Percentiles rank a stretch among this genome's conserved stretches.
phyloP scores from a whole-genome alignment of 495 filamentous ascomycete species.

The Durotheca rogersii region DNA sequence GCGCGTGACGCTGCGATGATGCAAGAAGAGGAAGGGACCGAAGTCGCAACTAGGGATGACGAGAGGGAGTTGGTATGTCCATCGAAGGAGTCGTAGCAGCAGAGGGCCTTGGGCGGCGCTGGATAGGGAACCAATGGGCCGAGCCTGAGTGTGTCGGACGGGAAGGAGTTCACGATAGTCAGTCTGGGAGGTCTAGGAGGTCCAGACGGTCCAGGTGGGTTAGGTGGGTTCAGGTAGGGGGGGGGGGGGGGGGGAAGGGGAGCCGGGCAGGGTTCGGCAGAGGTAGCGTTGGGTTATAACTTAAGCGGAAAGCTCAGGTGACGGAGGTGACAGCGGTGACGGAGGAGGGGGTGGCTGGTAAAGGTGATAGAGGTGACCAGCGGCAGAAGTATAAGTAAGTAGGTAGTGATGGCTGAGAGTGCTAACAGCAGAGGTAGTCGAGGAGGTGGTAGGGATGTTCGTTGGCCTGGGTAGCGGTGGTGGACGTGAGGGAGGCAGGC shows the following conservation, averaged over 20 bases:
- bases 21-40: constrained; percentile 13
- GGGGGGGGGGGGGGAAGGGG: constrained; percentile 2
- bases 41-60: constrained; percentile 14
- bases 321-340: constrained; percentile 15
- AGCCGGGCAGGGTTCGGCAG: constrained; percentile 14
- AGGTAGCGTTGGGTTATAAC: constrained; percentile 21
- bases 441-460: no score
- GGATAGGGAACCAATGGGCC: neutral
- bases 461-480: no score
- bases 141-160: constrained; percentile 5
- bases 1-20: constrained; percentile 16
- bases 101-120: neutral
- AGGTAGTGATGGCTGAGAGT: no score
- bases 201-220: constrained; percentile 11
- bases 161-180: constrained; percentile 20
- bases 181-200: constrained; percentile 1
- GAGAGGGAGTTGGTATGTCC: constrained; percentile 7
- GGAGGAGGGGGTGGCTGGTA: constrained; percentile 8
- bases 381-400: constrained; percentile 3
- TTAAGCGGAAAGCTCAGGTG: constrained; percentile 25
- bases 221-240: constrained; percentile 15
- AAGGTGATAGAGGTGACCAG: no score
- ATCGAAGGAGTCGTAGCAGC: constrained; percentile 11
- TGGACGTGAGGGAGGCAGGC: no score
- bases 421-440: no score